These are phyloP conservation scores for Solanum virginianum DNA, from an alignment of 257 asterid genomes.

Conservation along the genomic window DNA sequence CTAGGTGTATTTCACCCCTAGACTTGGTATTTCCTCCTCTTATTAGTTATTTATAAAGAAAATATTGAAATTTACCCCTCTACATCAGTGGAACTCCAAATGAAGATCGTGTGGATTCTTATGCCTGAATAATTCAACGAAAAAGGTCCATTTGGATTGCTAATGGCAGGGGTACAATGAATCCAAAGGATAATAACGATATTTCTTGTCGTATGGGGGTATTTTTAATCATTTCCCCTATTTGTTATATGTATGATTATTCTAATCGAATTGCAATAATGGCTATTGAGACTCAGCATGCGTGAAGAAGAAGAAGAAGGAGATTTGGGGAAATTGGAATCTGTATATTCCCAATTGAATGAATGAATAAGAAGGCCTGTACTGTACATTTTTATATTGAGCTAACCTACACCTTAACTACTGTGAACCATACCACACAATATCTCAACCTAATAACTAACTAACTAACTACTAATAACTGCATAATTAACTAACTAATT, in stretches of 20 bases:
- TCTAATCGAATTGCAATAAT: background rate
- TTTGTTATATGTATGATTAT: background rate
- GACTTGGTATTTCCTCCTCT: background rate
- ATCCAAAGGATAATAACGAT: background rate
- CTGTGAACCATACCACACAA: too few species aligned
- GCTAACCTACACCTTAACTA: too few species aligned
- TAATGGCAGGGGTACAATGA: background rate
- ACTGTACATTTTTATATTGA: too few species aligned
- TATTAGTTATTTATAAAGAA: background rate
- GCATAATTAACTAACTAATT: too few species aligned
- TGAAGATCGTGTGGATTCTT: background rate
- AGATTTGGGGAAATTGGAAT: too few species aligned
- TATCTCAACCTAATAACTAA: too few species aligned
- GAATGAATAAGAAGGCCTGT: too few species aligned
- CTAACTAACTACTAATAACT: too few species aligned
- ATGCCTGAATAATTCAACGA: background rate
- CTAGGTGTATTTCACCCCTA: constrained; percentile 26
- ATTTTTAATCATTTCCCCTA: background rate
- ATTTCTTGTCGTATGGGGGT: background rate
- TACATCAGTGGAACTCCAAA: background rate
- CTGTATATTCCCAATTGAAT: too few species aligned
- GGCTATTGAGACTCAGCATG: too few species aligned
- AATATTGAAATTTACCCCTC: background rate
- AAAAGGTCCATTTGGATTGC: background rate
- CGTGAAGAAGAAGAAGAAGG: too few species aligned